Percentiles rank a stretch among this genome's conserved stretches.
These are phyloP conservation scores for Daldinia vernicosa DNA, from an alignment of 495 filamentous ascomycete genomes.

Conservation along the genomic window DNA sequence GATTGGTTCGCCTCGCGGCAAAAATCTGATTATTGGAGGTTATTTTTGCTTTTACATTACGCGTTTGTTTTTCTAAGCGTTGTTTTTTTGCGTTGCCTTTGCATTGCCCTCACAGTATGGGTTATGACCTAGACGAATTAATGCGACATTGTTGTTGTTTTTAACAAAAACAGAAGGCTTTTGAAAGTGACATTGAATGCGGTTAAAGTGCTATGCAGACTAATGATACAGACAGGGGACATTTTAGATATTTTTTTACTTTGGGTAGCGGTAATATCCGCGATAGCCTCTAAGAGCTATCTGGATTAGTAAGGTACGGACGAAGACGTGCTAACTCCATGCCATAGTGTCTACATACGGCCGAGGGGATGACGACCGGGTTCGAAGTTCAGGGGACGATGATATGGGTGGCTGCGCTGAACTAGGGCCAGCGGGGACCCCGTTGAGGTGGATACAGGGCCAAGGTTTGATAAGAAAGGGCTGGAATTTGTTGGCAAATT, in stretches of 20 bases:
- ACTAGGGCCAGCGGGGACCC: slow-evolving; percentile 21
- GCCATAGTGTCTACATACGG: slow-evolving; percentile 3
- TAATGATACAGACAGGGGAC: not conserved
- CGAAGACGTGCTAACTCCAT: slow-evolving; percentile 7
- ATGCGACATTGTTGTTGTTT: slow-evolving; percentile 1
- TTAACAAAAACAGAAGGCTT: not conserved
- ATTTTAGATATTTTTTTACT: slow-evolving; percentile 6
- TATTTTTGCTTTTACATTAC: slow-evolving; percentile 38
- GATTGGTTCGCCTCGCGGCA: slow-evolving; percentile 49
- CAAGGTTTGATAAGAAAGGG: slow-evolving; percentile 35
- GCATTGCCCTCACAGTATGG: slow-evolving; percentile 16
- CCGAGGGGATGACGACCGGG: slow-evolving; percentile 10
- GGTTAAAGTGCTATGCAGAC: slow-evolving; percentile 8
- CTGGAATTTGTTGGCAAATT: slow-evolving; percentile 38
- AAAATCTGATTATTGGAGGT: slow-evolving; percentile 34
- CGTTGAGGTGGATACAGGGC: slow-evolving; percentile 29
- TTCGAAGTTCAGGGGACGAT: slow-evolving; percentile 7
- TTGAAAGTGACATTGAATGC: slow-evolving; percentile 9
- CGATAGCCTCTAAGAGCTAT: not conserved
- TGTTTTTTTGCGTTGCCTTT: not conserved
- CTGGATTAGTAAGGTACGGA: slow-evolving; percentile 2
- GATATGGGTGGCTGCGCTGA: slow-evolving; percentile 26
- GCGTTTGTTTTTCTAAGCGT: slow-evolving; percentile 11
- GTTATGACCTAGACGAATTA: slow-evolving; percentile 10
- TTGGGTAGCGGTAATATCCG: slow-evolving; percentile 17